Conservation (phyloP, 495 filamentous ascomycete genomes). For the Trichoderma parareesei region DNA sequence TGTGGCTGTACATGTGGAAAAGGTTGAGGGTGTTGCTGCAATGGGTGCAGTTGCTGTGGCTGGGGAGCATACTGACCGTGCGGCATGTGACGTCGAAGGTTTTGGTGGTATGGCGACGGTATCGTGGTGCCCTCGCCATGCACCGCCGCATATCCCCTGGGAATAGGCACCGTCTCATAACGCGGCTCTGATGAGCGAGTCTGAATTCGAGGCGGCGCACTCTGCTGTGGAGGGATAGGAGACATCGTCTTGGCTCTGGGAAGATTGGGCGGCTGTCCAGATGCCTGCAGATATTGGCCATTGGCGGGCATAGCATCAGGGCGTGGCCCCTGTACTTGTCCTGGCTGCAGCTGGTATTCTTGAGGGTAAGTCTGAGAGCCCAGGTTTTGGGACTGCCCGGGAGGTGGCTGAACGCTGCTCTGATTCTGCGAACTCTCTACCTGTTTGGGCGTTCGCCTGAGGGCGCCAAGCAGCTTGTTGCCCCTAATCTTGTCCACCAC, state of each 20-base stretch:
- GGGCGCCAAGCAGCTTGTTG: constrained; percentile 22
- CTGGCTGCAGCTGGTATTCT: neutral
- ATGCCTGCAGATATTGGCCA: constrained; percentile 14
- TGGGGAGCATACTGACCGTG: neutral
- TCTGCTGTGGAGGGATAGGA: neutral
- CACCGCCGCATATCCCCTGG: constrained; percentile 35
- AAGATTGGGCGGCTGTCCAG: neutral
- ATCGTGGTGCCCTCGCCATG: constrained; percentile 34
- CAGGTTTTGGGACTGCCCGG: neutral
- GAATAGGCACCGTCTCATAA: constrained; percentile 41
- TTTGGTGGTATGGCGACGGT: constrained; percentile 10
- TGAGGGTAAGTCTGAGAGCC: neutral
- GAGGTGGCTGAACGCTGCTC: neutral
- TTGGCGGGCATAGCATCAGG: constrained; percentile 15
- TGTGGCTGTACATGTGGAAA: neutral
- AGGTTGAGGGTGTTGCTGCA: neutral
- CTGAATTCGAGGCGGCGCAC: constrained; percentile 11
- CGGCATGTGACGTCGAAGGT: neutral
- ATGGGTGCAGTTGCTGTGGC: neutral
- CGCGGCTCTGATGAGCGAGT: constrained; percentile 23
- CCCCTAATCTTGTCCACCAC: constrained; percentile 16
- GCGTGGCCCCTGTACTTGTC: constrained; percentile 13
- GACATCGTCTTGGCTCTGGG: neutral
- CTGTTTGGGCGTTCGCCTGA: constrained; percentile 25
- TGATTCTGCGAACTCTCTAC: constrained; percentile 8